Conservation (phyloP, 148 eudicot genomes). For the Fagopyrum esculentum region DNA sequence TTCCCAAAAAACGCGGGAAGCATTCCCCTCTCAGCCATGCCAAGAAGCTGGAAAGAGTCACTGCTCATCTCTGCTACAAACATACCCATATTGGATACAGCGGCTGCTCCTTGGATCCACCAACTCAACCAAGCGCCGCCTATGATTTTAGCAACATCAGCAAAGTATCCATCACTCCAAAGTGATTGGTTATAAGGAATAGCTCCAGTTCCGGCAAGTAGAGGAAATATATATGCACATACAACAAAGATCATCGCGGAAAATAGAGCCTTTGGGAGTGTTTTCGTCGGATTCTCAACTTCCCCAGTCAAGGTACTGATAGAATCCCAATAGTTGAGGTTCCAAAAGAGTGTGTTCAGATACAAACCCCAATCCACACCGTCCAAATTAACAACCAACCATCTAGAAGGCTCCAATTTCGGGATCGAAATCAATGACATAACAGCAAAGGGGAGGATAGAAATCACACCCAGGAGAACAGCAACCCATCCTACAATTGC, state of each 20-base stretch:
- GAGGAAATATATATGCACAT: slow-evolving; percentile 11
- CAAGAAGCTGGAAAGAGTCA: slow-evolving; percentile 16
- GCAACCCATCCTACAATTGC: slow-evolving; percentile 19
- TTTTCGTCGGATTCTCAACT: slow-evolving; percentile 14
- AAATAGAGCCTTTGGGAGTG: slow-evolving; percentile 15
- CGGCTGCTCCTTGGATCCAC: slow-evolving; percentile 17
- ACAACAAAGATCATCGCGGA: slow-evolving; percentile 12
- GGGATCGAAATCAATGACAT: slow-evolving; percentile 13
- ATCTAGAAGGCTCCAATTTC: slow-evolving; percentile 11
- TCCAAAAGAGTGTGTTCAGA: slow-evolving; percentile 16
- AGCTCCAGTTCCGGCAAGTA: slow-evolving; percentile 14
- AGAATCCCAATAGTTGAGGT: slow-evolving; percentile 15
- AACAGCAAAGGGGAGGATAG: slow-evolving; percentile 11
- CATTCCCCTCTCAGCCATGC: slow-evolving; percentile 17
- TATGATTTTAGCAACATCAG: slow-evolving; percentile 10
- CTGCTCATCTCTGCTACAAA: slow-evolving; percentile 18
- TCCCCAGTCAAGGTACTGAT: slow-evolving; percentile 14
- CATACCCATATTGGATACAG: slow-evolving; percentile 15
- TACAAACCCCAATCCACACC: slow-evolving; percentile 12
- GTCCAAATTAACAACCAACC: slow-evolving; percentile 10
- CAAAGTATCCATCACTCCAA: slow-evolving; percentile 17
- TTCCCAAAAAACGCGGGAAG: slow-evolving; percentile 5
- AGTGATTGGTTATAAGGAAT: not conserved
- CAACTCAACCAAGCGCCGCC: slow-evolving; percentile 15
- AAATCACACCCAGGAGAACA: slow-evolving; percentile 9